Evolutionary conservation across 192 early-diverging fungal genomes (phyloP), one percentile per base, ranked within the genome.

Genomic region (Coemansia reversa): DNA sequence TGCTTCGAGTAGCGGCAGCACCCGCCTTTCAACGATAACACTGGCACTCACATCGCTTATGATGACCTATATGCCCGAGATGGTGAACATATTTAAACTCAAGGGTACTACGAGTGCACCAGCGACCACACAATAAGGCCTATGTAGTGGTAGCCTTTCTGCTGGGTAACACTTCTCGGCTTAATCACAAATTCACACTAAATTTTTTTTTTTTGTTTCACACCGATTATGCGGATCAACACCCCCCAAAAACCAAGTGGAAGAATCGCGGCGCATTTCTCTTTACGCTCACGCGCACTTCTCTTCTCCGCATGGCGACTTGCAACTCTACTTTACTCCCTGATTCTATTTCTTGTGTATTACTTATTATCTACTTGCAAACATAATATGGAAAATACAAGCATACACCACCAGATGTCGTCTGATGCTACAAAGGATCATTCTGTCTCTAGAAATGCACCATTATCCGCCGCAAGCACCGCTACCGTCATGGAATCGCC

Each of bases 61-160:
- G 62, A 81, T 81, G 72, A 57, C 72, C 0, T 81, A 75, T 27
- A 70, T 75, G 72, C 69, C 72, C 0, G 78, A 74, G 63, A 7
- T 72, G 12, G 5, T 81, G 2, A 62, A 62, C 4, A n/a, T 75
- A 58, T 71, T 62, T 51, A 24, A 32, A 32, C 7, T 32, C 30
- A 32, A 32, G 7, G 30, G 30, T 7, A 32, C 4, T 7, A 7
- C 30, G 7, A 32, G 30, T 32, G 30, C 30, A 7, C 30, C 30
- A 7, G 30, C 30, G 7, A 32, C 30, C 30, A 32, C 30, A 32
- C 30, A 3, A 32, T 32, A 32, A 32, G 7, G 7, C 3, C 4
- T 7, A 32, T 32, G 30, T 32, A 32, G 30, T 32, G 7, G 3
- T 32, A 5, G n/a, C n/a, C n/a, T n/a, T n/a, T n/a, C n/a, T n/a